Conservation (phyloP, 2,329 filamentous ascomycete species). For the Mycosphaerelloides madeirae region DNA sequence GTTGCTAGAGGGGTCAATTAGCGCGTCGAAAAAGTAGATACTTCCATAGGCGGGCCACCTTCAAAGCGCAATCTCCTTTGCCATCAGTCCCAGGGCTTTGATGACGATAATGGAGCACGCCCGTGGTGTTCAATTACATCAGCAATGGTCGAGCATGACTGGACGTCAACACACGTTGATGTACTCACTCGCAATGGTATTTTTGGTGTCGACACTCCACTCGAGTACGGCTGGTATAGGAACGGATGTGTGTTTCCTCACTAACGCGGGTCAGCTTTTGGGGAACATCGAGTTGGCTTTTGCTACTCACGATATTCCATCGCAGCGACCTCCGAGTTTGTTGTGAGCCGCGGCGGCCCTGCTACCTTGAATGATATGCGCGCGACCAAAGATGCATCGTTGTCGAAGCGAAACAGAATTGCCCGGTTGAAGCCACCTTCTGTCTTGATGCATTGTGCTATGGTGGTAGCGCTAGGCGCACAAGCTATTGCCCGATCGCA, state of each 20-base stretch:
- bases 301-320: background rate
- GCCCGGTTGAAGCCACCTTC: background rate
- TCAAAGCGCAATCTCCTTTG: background rate
- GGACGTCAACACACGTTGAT: background rate
- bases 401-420: background rate
- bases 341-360: background rate
- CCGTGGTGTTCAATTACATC: background rate
- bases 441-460: background rate
- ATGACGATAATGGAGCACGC: background rate
- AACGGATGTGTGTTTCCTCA: background rate
- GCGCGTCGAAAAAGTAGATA: background rate
- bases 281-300: background rate
- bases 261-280: background rate
- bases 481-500: background rate
- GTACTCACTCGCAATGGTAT: background rate
- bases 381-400: background rate
- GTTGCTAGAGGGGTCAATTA: background rate
- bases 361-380: background rate
- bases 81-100: background rate
- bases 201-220: background rate
- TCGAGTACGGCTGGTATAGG: background rate
- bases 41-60: background rate
- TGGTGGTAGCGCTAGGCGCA: background rate
- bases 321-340: background rate
- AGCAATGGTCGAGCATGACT: background rate